Base-by-base conservation (phyloP, 106 monocot genomes). In the Acanthochlamys bracteata region DNA sequence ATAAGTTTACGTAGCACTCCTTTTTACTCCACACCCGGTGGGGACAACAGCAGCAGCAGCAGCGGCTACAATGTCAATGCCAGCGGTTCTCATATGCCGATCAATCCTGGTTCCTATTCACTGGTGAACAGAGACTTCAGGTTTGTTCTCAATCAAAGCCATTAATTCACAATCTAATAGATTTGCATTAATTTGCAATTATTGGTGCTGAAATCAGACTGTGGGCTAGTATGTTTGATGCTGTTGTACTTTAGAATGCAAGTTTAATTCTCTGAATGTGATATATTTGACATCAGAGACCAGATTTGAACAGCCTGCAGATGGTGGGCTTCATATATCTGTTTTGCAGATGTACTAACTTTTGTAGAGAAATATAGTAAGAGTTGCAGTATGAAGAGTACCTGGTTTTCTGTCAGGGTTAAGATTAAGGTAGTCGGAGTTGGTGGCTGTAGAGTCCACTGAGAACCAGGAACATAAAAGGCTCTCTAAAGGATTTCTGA, bases 101-200 rank as follows among this genome's bases (percentile, higher is more conserved):
- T 78, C 40, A 73, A 73, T 15, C 24, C 66, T 55, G 21, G 60
- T 57, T 70, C 33, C 33, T 33, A 33, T 33, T 33, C 33, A 33
- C 6, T 33, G 33, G 33, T 33, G 33, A 33, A 33, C 63, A 73
- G 43, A 68, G 68, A 73, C 68, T 68, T 57, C 78, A 78, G 78
- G 78, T 75, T 17, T 52, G 19, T 33, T 57, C 20, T 11, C 22
- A 11, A 43, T 39, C 33, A 33, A 33, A 33, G 4, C 23, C 13
- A 53, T 40, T 51, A 12, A 6, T 12, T 22, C 60, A 9, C 45
- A 13, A 51, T 51, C 51, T 13, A 33, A 33, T 33, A 33, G 33
- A 6, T 33, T n/a, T 33, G 33, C 33, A 6, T 33, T 49, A 9
- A 2, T 49, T 49, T 49, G 12, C 15, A 49, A 49, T 49, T 12